These are phyloP conservation scores for Pestalotiopsis sp. DNA, from an alignment of 2,329 filamentous ascomycete species.

Conservation along the genomic window DNA sequence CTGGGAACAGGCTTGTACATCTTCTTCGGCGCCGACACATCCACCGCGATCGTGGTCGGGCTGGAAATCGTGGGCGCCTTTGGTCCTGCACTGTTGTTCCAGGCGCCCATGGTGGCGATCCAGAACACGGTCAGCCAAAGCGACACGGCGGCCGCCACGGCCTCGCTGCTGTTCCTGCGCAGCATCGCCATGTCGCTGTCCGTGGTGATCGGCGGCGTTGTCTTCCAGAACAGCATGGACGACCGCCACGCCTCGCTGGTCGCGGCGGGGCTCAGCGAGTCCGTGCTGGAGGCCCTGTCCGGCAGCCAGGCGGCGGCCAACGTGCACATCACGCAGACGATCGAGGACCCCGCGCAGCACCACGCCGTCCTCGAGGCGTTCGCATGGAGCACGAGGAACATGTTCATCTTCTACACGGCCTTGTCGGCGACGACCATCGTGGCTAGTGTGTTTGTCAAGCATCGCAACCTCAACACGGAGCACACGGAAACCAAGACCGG, in stretches of 20 bases:
- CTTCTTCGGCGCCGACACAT: conserved; percentile 24
- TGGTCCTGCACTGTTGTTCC: conserved; percentile 36
- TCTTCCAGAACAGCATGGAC: conserved; percentile 39
- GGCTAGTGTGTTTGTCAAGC: conserved; percentile 45
- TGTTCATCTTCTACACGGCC: conserved; percentile 50
- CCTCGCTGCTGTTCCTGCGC: conserved; percentile 52
- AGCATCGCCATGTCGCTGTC: conserved; percentile 51
- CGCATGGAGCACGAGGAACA: conserved; percentile 48
- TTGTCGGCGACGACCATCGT: conserved; percentile 42
- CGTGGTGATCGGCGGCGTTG: conserved; percentile 50
- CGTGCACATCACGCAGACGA: conserved; percentile 41
- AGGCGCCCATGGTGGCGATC: conserved; percentile 43
- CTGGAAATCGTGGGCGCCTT: conserved; percentile 44
- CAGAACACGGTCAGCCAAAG: conserved; percentile 49
- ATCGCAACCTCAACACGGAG: conserved; percentile 45
- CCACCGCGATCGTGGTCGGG: conserved; percentile 38
- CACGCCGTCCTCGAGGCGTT: conserved; percentile 45
- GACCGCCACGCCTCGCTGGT: conserved; percentile 18
- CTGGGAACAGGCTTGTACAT: conserved; percentile 36
- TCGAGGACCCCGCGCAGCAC: conserved; percentile 39
- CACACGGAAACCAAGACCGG: conserved; percentile 56
- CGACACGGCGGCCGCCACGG: conserved; percentile 53
- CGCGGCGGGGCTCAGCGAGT: conserved; percentile 22
- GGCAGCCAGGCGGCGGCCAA: conserved; percentile 48
- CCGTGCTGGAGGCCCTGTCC: conserved; percentile 36